phyloP scores from a whole-genome alignment of 108 stramenopile species.

The Cylindrotheca closterium region DNA sequence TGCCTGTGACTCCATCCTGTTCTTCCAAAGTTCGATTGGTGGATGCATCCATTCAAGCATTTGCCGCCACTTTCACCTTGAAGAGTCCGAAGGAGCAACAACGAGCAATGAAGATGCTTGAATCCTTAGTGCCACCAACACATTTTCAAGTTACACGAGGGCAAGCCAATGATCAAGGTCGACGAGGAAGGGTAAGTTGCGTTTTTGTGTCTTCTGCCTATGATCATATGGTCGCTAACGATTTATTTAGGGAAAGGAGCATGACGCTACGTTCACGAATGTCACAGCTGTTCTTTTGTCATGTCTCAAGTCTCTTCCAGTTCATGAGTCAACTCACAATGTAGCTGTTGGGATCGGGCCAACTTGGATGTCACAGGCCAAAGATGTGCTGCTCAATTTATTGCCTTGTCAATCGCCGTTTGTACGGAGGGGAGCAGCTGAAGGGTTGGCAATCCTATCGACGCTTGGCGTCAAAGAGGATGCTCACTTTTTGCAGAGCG shows the following conservation, averaged over 20 bases:
- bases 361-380: conserved; percentile 85
- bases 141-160: conserved; percentile 9
- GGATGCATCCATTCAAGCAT: conserved; percentile 82
- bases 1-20: conserved; percentile 65
- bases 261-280: conserved; percentile 57
- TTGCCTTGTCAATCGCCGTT: conserved; percentile 56
- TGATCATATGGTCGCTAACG: conserved; percentile 1
- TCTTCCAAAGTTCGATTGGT: conserved; percentile 74
- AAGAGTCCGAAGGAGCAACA: conserved; percentile 79
- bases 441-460: conserved; percentile 73
- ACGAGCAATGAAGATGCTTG: conserved; percentile 66
- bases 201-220: no score
- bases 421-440: conserved; percentile 77
- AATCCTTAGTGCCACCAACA: conserved; percentile 37
- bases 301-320: conserved; percentile 74
- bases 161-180: conserved; percentile 14
- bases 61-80: conserved; percentile 83
- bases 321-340: conserved; percentile 74
- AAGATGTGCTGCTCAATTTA: conserved; percentile 62
- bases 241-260: conserved; percentile 46
- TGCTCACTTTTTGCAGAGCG: conserved; percentile 76
- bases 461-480: conserved; percentile 81
- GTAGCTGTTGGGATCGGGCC: conserved; percentile 75
- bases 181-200: conserved; percentile 23
- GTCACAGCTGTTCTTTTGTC: conserved; percentile 67